Percentiles rank a stretch among this genome's conserved stretches.
These are phyloP conservation scores for Madurella mycetomatis DNA, from an alignment of 2,329 filamentous ascomycete genomes.

Conservation along the genomic window DNA sequence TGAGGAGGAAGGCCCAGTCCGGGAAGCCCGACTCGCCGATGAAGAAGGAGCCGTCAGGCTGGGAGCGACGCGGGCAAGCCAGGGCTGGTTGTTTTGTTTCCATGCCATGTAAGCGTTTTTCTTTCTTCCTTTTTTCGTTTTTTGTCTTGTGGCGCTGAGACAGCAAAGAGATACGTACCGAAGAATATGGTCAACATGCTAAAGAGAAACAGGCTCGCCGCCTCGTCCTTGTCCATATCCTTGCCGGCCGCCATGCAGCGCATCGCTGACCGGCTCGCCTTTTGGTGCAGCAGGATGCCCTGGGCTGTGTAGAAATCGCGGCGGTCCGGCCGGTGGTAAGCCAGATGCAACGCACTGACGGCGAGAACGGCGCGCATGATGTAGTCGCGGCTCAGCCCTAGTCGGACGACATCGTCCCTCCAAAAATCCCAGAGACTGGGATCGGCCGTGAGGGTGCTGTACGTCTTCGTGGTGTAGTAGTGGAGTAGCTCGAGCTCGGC, in stretches of 20 bases:
- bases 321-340: conserved; percentile 35
- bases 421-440: conserved; percentile 41
- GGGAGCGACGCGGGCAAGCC: conserved; percentile 28
- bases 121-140: too few relatives aligned
- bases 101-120: not conserved
- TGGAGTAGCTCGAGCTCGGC: conserved; percentile 50
- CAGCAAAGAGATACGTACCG: conserved; percentile 7
- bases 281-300: conserved; percentile 28
- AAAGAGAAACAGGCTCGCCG: conserved; percentile 27
- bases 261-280: conserved; percentile 29
- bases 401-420: conserved; percentile 43
- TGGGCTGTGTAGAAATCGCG: conserved; percentile 35
- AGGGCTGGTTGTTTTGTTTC: conserved; percentile 19
- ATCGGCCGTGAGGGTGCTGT: conserved; percentile 42
- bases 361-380: conserved; percentile 47
- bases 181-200: conserved; percentile 34
- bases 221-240: conserved; percentile 17
- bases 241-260: conserved; percentile 22
- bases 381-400: conserved; percentile 43
- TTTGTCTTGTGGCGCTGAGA: too few relatives aligned
- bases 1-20: conserved; percentile 32
- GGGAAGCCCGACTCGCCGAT: conserved; percentile 29
- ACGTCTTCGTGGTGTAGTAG: conserved; percentile 47
- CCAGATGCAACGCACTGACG: conserved; percentile 46
- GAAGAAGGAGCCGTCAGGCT: conserved; percentile 29